These are phyloP conservation scores for Rosa lucieae DNA, from an alignment of 306 rosid genomes.

Conservation along the genomic window DNA sequence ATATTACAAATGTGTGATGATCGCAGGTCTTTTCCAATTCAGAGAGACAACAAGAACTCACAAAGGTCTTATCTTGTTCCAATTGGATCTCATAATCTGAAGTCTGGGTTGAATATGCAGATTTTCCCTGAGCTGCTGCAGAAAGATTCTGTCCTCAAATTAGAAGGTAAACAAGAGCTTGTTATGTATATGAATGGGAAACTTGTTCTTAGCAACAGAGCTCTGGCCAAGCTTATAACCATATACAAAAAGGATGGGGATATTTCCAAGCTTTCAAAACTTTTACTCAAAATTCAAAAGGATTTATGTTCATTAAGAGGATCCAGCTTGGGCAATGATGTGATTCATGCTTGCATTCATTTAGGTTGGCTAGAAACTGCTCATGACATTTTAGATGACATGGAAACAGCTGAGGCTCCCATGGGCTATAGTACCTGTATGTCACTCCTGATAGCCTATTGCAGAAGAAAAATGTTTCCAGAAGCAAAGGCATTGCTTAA, in stretches of 20 bases:
- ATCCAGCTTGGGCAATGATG: conserved; percentile 52
- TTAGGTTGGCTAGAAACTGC: conserved; percentile 89
- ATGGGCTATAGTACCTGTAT: conserved; percentile 35
- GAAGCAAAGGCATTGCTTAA: conserved; percentile 71
- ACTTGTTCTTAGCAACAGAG: conserved; percentile 61
- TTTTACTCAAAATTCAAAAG: conserved; percentile 53
- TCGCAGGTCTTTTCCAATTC: conserved; percentile 30
- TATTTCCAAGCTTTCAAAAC: conserved; percentile 60
- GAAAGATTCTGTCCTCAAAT: conserved; percentile 65
- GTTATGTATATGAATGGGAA: conserved; percentile 53
- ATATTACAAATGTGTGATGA: conserved; percentile 55
- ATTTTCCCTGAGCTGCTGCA: conserved; percentile 60
- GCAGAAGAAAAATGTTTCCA: conserved; percentile 50
- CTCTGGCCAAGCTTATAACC: conserved; percentile 57
- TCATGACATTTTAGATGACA: conserved; percentile 85
- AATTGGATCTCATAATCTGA: conserved; percentile 67
- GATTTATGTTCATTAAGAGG: conserved; percentile 47
- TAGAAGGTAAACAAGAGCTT: conserved; percentile 59
- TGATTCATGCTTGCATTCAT: conserved; percentile 61
- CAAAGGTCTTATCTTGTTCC: conserved; percentile 53
- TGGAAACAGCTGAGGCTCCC: conserved; percentile 48
- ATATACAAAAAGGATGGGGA: conserved; percentile 50
- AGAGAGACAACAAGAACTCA: conserved; percentile 28
- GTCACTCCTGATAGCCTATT: conserved; percentile 61
- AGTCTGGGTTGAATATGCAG: conserved; percentile 53